Conservation (phyloP, 257 asterid genomes). For the Solanum tarapatanum region DNA sequence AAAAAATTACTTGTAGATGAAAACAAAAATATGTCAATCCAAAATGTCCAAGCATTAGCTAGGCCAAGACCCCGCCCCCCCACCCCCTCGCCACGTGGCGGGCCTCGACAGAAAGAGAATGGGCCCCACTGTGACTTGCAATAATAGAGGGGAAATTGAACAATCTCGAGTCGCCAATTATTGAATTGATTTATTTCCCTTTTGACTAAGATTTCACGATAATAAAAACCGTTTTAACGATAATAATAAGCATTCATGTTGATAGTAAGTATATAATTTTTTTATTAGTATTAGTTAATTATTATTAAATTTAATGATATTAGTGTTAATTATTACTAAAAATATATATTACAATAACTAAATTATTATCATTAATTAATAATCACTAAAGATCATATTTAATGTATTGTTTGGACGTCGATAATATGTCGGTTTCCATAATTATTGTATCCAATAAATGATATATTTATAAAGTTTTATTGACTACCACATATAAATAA, state of each 20-base stretch:
- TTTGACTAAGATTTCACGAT: neutral
- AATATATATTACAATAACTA: too few species aligned
- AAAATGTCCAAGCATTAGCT: neutral
- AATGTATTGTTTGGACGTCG: too few species aligned
- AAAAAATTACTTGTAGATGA: too few species aligned
- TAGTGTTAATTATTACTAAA: accelerated
- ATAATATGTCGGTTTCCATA: neutral
- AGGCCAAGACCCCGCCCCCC: too few species aligned
- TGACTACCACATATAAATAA: neutral
- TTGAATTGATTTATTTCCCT: neutral
- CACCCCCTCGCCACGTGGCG: neutral
- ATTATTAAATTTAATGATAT: too few species aligned
- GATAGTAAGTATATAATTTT: too few species aligned
- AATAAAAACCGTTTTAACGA: too few species aligned
- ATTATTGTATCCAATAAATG: neutral
- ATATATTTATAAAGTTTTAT: neutral
- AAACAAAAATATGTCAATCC: neutral
- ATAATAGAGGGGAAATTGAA: neutral
- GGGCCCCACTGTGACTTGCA: neutral
- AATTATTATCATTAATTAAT: too few species aligned
- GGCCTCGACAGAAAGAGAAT: neutral
- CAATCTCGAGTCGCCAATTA: neutral
- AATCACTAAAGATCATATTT: too few species aligned
- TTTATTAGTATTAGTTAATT: too few species aligned
- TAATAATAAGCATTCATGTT: too few species aligned